Conservation (phyloP, 805 yeast genomes). For the Saccharomycopsis olivae region DNA sequence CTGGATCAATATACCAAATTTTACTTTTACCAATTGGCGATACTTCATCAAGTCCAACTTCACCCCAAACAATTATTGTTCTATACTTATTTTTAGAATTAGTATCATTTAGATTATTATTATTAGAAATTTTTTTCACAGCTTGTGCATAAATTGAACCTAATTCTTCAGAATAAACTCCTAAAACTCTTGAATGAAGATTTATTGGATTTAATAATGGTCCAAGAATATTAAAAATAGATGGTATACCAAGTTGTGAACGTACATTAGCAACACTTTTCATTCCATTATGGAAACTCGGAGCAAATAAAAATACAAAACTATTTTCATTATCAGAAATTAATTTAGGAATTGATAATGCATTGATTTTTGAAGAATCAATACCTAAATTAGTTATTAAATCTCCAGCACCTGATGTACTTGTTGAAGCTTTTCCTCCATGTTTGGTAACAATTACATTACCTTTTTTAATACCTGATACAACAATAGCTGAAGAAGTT, state of each 20-base stretch:
- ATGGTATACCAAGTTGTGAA: constrained; percentile 72
- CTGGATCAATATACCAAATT: constrained; percentile 59
- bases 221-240: constrained; percentile 89
- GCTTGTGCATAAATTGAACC: constrained; percentile 84
- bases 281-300: constrained; percentile 91
- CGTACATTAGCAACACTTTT: constrained; percentile 72
- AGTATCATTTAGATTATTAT: constrained; percentile 23
- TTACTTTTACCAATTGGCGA: constrained; percentile 79
- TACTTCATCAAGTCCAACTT: constrained; percentile 84
- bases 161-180: constrained; percentile 71
- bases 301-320: constrained; percentile 78
- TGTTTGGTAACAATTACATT: constrained; percentile 72
- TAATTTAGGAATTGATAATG: constrained; percentile 44
- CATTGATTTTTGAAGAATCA: constrained; percentile 61
- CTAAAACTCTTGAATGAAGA: constrained; percentile 67
- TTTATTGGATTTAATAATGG: constrained; percentile 92
- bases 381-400: constrained; percentile 72
- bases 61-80: constrained; percentile 90
- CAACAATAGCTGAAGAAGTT: constrained; percentile 89
- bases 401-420: constrained; percentile 91
- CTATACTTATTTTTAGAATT: constrained; percentile 14
- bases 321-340: constrained; percentile 27
- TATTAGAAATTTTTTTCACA: constrained; percentile 42
- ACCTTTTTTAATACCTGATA: constrained; percentile 59
- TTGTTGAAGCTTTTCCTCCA: constrained; percentile 95